Base-by-base conservation (phyloP, 768 basidiomycete species). In the Collybia sordida region DNA sequence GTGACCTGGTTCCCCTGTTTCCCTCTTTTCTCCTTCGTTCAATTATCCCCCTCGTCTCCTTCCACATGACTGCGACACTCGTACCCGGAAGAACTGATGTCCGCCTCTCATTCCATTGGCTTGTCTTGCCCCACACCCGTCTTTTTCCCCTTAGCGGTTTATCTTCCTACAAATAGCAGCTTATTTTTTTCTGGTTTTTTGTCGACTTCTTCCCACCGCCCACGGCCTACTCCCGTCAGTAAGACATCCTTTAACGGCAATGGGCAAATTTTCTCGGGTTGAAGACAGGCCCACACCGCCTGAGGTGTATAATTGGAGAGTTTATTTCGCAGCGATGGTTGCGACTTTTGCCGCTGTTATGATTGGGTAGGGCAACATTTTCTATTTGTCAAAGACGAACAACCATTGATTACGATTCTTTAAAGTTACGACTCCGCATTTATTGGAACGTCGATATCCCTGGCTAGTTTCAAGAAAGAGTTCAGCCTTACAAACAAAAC, bases 361-460 rank as follows among this genome's bases (percentile, higher is more conserved):
- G 69, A 72, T 74, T 48, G 72, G 72, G 59, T 71, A 51, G 17
- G 60, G 50, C 6, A 22, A 18, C 15, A 36, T 17, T 23, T 42
- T 19, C 38, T n/a, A n/a, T 31, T 31, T 31, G 19, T 24, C 19
- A 40, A 6, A 15, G 22, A 36, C 34, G 5, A 27, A 22, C 39
- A 28, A 15, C 40, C 35, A 31, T 31, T 31, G 31, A 31, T 42
- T 51, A 51, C 44, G 42, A 14, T 27, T 40, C 22, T 22, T 19
- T 19, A 67, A n/a, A n/a, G 66, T 34, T 72, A 75, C 57, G 74
- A 75, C 55, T 68, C 68, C 6, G 74, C 73, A 6, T 78, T 78
- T 60, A 72, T 78, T 48, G 75, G 77, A 8, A 74, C 72, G 0
- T 72, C 76, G 0, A 67, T 78, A 50, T 63, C 75, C 31, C 59